Evolutionary conservation across 805 yeast genomes (phyloP).

Genomic region (Yarrowia sp.): DNA sequence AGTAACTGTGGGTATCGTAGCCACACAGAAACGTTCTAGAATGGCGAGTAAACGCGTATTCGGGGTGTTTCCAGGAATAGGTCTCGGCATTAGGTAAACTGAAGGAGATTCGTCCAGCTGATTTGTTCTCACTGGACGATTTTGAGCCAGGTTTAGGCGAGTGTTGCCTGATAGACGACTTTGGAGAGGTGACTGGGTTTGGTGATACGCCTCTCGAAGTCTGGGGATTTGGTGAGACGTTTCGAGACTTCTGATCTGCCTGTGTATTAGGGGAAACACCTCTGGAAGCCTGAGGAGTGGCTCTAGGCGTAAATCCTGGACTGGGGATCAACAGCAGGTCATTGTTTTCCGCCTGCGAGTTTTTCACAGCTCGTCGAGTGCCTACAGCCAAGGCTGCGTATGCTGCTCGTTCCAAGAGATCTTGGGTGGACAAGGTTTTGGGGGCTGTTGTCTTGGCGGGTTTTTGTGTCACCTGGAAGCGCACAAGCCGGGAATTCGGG

Average conservation of each 20-base stretch:
- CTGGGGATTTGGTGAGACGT: no score
- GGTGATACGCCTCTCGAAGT: background rate
- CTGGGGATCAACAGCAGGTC: background rate
- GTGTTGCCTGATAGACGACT: background rate
- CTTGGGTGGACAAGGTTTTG: background rate
- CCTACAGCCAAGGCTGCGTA: slow-evolving; percentile 5
- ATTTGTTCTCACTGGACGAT: background rate
- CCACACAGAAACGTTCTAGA: slow-evolving; percentile 57
- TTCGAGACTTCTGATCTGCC: no score
- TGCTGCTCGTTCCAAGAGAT: slow-evolving; percentile 10
- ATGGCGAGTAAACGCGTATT: slow-evolving; percentile 50
- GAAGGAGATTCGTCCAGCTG: slow-evolving; percentile 4
- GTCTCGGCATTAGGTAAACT: slow-evolving; percentile 5
- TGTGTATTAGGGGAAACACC: background rate
- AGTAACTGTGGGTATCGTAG: slow-evolving; percentile 54
- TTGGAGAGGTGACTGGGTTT: background rate
- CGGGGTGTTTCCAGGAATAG: slow-evolving; percentile 40
- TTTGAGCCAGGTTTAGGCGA: background rate
- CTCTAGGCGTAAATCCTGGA: background rate
- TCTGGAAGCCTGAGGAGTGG: background rate
- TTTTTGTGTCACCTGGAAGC: slow-evolving; percentile 15
- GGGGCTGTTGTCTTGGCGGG: background rate
- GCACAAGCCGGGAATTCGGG: background rate
- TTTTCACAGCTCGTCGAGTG: background rate
- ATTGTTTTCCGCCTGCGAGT: background rate